These are phyloP conservation scores for Chytridiales sp. DNA, from an alignment of 371 early-diverging fungal species.

Conservation along the genomic window DNA sequence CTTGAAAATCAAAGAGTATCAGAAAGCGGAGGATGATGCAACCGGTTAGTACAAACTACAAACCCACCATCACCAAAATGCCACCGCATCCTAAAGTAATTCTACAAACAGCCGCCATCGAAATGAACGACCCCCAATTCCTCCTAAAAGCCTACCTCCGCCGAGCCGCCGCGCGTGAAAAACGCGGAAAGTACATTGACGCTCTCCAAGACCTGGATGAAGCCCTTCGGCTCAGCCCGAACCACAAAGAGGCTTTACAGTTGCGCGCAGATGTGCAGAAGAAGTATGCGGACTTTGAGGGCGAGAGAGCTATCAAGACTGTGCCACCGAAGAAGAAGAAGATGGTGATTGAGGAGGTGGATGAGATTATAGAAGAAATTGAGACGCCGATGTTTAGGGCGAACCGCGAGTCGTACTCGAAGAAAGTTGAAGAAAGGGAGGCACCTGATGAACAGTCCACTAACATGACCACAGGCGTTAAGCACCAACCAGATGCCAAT, in stretches of 20 bases:
- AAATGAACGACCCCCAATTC: not conserved
- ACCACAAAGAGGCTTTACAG: conserved; percentile 13
- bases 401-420: not conserved
- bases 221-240: conserved; percentile 11
- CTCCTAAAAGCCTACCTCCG: conserved; percentile 26
- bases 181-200: conserved; percentile 19
- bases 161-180: conserved; percentile 22
- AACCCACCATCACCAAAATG: not conserved
- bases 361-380: conserved; percentile 15
- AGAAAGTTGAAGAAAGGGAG: not conserved
- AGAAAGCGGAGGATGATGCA: conserved; percentile 24
- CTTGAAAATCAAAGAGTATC: conserved; percentile 18
- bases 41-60: conserved; percentile 10
- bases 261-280: conserved; percentile 5
- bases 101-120: conserved; percentile 8
- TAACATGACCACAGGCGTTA: not conserved
- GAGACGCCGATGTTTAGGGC: conserved; percentile 12
- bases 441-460: not conserved
- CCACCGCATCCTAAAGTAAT: not conserved
- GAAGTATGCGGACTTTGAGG: conserved; percentile 17
- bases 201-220: conserved; percentile 11
- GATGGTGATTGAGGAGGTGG: conserved; percentile 6
- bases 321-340: not conserved
- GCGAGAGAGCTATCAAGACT: conserved; percentile 4
- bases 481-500: not conserved